phyloP scores from a whole-genome alignment of 352 stramenopile species.

The Phytophthora boehmeriae region DNA sequence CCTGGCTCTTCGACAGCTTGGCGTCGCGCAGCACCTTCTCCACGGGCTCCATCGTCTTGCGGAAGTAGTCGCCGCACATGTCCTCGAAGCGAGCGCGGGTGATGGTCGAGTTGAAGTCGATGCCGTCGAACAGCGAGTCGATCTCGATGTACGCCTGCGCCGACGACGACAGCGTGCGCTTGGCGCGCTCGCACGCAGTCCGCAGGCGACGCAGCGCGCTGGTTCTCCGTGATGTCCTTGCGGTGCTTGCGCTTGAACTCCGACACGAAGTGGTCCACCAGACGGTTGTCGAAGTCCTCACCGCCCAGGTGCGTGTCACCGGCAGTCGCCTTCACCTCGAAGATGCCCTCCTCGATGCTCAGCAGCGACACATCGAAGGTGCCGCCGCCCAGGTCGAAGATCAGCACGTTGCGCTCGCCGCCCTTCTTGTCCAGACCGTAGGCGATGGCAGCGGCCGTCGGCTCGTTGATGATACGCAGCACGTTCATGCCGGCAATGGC shows the following conservation, averaged over 20 bases:
- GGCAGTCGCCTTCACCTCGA: conserved; percentile 95
- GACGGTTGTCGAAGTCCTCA: conserved; percentile 94
- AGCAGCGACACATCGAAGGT: conserved; percentile 95
- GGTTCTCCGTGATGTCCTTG: conserved; percentile 90
- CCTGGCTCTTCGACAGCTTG: conserved; percentile 87
- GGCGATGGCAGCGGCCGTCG: conserved; percentile 85
- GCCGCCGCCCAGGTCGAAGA: conserved; percentile 95
- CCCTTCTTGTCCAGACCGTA: conserved; percentile 97
- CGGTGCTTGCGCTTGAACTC: conserved; percentile 93
- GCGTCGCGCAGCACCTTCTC: conserved; percentile 89
- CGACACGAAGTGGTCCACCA: conserved; percentile 93
- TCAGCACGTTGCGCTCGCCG: conserved; percentile 94
- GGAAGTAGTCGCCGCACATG: conserved; percentile 91
- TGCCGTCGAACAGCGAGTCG: conserved; percentile 92
- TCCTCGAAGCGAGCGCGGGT: conserved; percentile 93
- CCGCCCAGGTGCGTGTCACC: conserved; percentile 94
- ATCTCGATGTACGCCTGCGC: conserved; percentile 95
- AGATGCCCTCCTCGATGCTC: conserved; percentile 95
- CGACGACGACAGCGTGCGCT: conserved; percentile 93
- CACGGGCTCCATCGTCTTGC: conserved; percentile 89
- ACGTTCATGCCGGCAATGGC: conserved; percentile 92
- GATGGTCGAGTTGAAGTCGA: conserved; percentile 94
- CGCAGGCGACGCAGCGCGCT: conserved; percentile 91
- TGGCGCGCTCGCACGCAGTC: conserved; percentile 94
- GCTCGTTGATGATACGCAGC: conserved; percentile 95